Base-by-base conservation (phyloP, 306 rosid genomes). In the Prunus mira region DNA sequence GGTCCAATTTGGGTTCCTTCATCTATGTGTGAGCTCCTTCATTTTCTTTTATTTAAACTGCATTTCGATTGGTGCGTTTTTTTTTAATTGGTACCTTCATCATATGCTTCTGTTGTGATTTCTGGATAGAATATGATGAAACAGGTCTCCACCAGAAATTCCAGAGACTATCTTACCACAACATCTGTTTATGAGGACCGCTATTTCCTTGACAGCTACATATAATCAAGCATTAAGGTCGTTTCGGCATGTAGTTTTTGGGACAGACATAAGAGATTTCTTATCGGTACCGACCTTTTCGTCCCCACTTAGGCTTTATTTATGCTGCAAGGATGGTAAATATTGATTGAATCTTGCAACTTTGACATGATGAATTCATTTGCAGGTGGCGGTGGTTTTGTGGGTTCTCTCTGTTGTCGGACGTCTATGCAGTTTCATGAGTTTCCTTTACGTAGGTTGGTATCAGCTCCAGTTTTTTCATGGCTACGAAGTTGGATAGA, bases 381-480 rank as follows among this genome's bases (percentile, higher is more conserved):
- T 81, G 82, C 87, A 90, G 96, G 90, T 83, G 56, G 66, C 80
- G 72, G 47, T 57, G 32, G 41, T 64, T 71, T 65, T 86, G 64
- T 86, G 82, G 86, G 74, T 73, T 82, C 43, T 87, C 70, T 86
- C 96, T 11, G 47, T 85, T 54, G 69, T 76, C 50, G 87, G 89
- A 55, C 67, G 12, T 38, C 62, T 74, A 80, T 78, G 80, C 76
- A 71, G 43, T 74, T 78, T 83, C 83, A 30, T 83, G 49, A 85
- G 83, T 76, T 60, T 86, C 81, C 43, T 83, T 72, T 90, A 86
- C 78, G 41, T 83, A 49, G 91, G 93, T 90, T 19, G 77, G 88
- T 69, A 73, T 73, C 76, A 51, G 71, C 58, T 73, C 34, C 75
- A 63, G 57, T 20, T 56, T 12, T 60, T 12, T 60, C 65, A 12